Base-by-base conservation (phyloP, 177 flowering plant species). In the Vitis hybrid region DNA sequence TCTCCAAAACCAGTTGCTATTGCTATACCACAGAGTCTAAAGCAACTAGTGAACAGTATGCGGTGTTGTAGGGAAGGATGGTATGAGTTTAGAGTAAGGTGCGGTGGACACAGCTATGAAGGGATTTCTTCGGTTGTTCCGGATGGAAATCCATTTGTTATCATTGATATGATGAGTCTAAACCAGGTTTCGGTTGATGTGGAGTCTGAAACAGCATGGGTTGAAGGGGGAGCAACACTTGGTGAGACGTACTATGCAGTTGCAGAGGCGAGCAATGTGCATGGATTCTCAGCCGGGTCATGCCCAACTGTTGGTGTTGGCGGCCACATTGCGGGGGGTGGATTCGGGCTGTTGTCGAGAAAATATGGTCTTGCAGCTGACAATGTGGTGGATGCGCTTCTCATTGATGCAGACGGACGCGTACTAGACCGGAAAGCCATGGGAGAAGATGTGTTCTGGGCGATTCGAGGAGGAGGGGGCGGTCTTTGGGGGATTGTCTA, bases 361-460 rank as follows among this genome's bases (percentile, higher is more conserved):
- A 92, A 87, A 65, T 86, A 84, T 56, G 97, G 97, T 0, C 81
- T 90, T 6, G 94, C 94, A 0, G 90, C 97, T 0, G 97, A 91
- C 59, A 86, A 90, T 70, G 91, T 90, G 30, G 73, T 90, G 35
- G 93, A 91, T 60, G 94, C 88, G 0, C 58, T 88, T 14, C 78
- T 91, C 0, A 24, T 91, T 4, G 85, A 84, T 70, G 82, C 86
- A 1, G 64, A 82, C 0, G 91, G 90, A 4, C 64, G 76, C 11
- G 15, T 83, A 10, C 52, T 89, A 6, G 77, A 87, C 73, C 65
- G 88, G 8, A 69, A 74, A 40, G 72, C 74, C 15, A 90, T 91
- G 91, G 93, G 94, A 11, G 91, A 88, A 19, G 92, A 88, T n/a
- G 90, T 85, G 52, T 91, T 90, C 73, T 91, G 92, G 94, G 92